Evolutionary conservation across 305 asterid genomes (phyloP), one percentile per base, ranked within the genome.

Genomic region (Fraxinus paxiana): DNA sequence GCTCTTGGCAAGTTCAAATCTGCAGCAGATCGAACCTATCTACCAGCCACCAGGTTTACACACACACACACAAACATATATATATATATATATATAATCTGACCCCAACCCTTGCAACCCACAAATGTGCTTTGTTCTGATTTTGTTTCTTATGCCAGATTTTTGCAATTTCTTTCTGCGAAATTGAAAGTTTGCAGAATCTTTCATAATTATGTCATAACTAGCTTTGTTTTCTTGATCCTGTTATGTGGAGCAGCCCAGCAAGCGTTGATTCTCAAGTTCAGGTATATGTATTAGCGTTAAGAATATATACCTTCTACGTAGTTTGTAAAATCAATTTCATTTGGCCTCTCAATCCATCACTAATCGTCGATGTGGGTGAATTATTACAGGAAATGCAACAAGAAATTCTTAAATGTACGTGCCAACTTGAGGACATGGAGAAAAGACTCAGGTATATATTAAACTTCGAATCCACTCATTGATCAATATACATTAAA

Each of bases 1-100:
- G 97, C 93, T 35, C 88, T 95, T 4, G 93, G 94, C 5, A 95
- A 93, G 89, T 80, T 91, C 87, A 95, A 92, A 87, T 54, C 83
- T 85, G 95, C 90, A 85, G 89, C 92, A 61, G 91, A 91, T 70
- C 87, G 84, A 75, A 85, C 38, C 10, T 84, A 73, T 83, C 91
- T 86, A 85, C 81, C 84, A 17, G 82, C 86, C 38, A 67, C 71
- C 38, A 90, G 98, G 98, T 95, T 87, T 59, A 6, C 3, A 0
- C 46, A 38, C 43, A 6, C 46, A 7, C 3, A 1, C n/a, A 43
- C n/a, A 1, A 2, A 30, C 31, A 30, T 30, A 24, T 24, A 24
- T 24, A 24, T 24, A 24, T 24, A 30, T 30, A 30, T 37, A 46
- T 2, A 41, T 10, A 41, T 2, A 41, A 10, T 41, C 43, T 37